A percentile compares a stretch with the other conserved stretches of the same genome.
Evolutionary conservation across 2,329 filamentous ascomycete genomes (phyloP).

Genomic region (Trichoderma brevicompactum): DNA sequence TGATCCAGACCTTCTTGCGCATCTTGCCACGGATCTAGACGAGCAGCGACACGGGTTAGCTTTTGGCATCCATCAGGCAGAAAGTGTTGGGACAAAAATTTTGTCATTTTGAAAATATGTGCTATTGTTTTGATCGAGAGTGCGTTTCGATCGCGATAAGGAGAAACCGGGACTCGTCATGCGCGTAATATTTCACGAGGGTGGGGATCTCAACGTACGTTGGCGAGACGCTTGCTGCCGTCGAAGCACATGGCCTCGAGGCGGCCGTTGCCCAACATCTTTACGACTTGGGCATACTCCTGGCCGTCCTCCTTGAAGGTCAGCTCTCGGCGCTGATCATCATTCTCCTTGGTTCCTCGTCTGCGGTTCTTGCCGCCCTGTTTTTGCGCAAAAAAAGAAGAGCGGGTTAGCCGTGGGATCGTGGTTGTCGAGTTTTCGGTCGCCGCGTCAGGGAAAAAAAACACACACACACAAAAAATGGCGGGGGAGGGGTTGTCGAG

Average conservation of each 20-base stretch:
- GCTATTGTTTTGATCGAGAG: too few species aligned
- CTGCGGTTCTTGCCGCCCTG: constrained; percentile 98
- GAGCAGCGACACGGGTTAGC: background rate
- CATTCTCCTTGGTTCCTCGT: constrained; percentile 98
- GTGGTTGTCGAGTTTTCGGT: background rate
- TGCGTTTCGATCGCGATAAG: too few species aligned
- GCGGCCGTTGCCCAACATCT: constrained; percentile 96
- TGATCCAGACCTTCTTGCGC: constrained; percentile 99
- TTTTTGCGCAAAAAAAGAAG: constrained; percentile 36
- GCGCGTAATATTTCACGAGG: background rate
- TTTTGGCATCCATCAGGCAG: too few species aligned
- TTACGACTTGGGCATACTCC: constrained; percentile 63
- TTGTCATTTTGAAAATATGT: too few species aligned
- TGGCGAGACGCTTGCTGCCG: constrained; percentile 58
- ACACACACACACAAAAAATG: constrained; percentile 8
- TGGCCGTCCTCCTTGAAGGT: constrained; percentile 99
- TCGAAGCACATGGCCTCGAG: constrained; percentile 95
- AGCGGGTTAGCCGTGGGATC: constrained; percentile 5
- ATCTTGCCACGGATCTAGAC: constrained; percentile 78
- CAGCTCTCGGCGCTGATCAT: constrained; percentile 98
- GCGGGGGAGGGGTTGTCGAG: constrained; percentile 22
- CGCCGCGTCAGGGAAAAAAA: constrained; percentile 7
- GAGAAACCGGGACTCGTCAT: background rate
- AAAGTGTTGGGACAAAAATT: too few species aligned
- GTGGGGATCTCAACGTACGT: constrained; percentile 40